Conservation (phyloP, 2,329 filamentous ascomycete species). For the Cladosporium oxysporum region DNA sequence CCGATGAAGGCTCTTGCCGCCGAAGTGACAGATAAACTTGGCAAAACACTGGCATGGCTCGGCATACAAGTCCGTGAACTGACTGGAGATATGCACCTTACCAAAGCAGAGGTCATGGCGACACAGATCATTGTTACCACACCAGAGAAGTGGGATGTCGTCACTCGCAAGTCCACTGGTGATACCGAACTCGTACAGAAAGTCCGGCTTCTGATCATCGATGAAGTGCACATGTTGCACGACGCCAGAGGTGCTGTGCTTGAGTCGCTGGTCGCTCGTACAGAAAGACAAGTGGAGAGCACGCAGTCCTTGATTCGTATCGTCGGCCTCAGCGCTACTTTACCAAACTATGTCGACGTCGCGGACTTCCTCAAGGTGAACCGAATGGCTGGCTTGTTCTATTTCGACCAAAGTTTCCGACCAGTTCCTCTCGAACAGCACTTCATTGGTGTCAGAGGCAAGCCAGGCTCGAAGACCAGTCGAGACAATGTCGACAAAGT, state of each 20-base stretch:
- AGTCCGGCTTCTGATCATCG: conserved; percentile 91
- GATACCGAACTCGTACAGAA: conserved; percentile 98
- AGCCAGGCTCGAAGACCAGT: conserved; percentile 75
- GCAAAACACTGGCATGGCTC: conserved; percentile 89
- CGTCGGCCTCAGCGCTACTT: conserved; percentile 88
- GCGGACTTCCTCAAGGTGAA: conserved; percentile 97
- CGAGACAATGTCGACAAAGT: conserved; percentile 86
- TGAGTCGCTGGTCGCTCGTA: conserved; percentile 92
- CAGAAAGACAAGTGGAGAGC: conserved; percentile 94
- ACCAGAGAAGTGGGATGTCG: conserved; percentile 98
- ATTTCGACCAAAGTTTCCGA: conserved; percentile 93
- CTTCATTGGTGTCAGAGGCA: conserved; percentile 94
- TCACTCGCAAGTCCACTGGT: conserved; percentile 93
- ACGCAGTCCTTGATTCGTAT: conserved; percentile 97
- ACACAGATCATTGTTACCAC: conserved; percentile 99
- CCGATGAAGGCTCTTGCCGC: conserved; percentile 98
- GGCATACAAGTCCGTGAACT: conserved; percentile 89
- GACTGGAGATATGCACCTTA: conserved; percentile 98
- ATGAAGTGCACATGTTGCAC: conserved; percentile 99
- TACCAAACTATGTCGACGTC: conserved; percentile 96
- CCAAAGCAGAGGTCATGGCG: conserved; percentile 90
- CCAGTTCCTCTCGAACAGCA: conserved; percentile 96
- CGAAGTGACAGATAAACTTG: conserved; percentile 92
- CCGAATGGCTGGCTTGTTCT: conserved; percentile 87
- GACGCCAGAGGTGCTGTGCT: conserved; percentile 95